Conservation (phyloP, 1,284 basidiomycete genomes). For the Trichosporon sp. region DNA sequence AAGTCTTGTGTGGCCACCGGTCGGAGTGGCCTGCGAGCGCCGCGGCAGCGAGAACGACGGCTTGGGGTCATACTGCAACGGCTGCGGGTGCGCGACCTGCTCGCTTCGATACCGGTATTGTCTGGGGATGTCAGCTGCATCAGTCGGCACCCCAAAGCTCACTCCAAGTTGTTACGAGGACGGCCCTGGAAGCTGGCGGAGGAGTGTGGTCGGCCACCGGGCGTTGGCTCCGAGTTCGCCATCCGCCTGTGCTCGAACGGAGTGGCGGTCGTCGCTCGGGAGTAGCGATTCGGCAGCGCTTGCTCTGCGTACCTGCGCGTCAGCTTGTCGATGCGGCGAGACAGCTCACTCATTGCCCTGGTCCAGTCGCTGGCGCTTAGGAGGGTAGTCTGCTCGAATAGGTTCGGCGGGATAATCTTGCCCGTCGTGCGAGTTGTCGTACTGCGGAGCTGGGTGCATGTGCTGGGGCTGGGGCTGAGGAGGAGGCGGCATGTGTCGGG, state of each 20-base stretch:
- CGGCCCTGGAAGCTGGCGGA: slow-evolving; percentile 2
- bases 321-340: neutral
- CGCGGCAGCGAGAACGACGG: slow-evolving; percentile 23
- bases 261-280: neutral
- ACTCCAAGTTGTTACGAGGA: slow-evolving; percentile 22
- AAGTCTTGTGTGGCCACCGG: neutral
- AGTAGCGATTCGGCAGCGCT: neutral
- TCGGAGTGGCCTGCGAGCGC: neutral
- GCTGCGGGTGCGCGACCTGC: neutral
- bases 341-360: neutral
- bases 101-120: slow-evolving; percentile 20
- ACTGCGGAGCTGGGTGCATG: neutral
- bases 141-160: neutral
- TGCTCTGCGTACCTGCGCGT: neutral
- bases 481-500: neutral
- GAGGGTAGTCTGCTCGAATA: neutral
- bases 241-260: neutral
- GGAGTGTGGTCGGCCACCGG: neutral
- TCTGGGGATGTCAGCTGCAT: neutral
- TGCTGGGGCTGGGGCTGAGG: neutral
- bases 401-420: neutral
- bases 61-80: neutral
- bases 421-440: neutral
- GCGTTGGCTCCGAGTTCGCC: neutral
- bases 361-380: slow-evolving; percentile 1